Evolutionary conservation across 768 basidiomycete species (phyloP).

Genomic region (Lactarius indigo): DNA sequence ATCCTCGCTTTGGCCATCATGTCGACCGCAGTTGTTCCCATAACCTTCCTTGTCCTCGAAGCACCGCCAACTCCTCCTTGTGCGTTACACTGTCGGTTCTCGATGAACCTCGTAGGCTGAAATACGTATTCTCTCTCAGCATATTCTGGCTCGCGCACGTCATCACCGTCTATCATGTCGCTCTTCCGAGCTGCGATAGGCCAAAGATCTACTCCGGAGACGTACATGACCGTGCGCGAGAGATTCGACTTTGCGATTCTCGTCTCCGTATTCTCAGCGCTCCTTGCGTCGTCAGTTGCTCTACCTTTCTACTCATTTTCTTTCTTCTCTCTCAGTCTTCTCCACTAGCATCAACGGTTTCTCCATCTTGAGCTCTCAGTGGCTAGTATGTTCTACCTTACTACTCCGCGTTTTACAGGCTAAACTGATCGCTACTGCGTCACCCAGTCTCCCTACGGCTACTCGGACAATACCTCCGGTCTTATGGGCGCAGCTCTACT

Average conservation of each 20-base stretch:
- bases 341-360: conserved; percentile 54
- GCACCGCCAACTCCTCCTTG: conserved; percentile 78
- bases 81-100: conserved; percentile 33
- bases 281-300: conserved; percentile 57
- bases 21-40: conserved; percentile 57
- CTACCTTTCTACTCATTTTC: neutral
- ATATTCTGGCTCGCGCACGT: conserved; percentile 56
- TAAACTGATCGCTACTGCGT: neutral
- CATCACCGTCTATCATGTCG: conserved; percentile 50
- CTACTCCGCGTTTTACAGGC: neutral
- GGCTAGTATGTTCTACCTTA: conserved; percentile 49
- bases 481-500: conserved; percentile 68
- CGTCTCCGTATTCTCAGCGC: conserved; percentile 54
- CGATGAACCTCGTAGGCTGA: neutral
- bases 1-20: conserved; percentile 70
- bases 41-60: conserved; percentile 53
- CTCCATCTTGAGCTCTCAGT: conserved; percentile 61
- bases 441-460: conserved; percentile 65
- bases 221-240: conserved; percentile 61
- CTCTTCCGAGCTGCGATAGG: conserved; percentile 55
- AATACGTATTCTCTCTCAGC: conserved; percentile 38
- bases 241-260: conserved; percentile 68
- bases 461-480: conserved; percentile 61
- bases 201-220: conserved; percentile 36
- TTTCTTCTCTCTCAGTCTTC: neutral